Conservation (phyloP, 2,329 filamentous ascomycete genomes). For the Hortaea werneckii region DNA sequence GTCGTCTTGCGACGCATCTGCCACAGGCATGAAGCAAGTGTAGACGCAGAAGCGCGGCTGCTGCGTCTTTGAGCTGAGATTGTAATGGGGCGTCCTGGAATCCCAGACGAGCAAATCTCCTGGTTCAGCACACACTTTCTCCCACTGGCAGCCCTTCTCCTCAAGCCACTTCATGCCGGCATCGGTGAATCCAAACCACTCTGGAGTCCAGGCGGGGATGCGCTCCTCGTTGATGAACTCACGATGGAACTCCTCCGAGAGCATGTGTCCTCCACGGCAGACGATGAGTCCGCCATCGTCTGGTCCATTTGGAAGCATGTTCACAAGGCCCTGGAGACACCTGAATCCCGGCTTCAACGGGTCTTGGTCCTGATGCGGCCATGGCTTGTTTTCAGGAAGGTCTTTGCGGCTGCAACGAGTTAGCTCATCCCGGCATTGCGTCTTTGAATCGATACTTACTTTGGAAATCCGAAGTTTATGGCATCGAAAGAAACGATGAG, state of each 20-base stretch:
- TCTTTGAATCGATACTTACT: slow-evolving; percentile 3
- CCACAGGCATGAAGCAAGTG: no score
- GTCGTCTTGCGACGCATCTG: no score
- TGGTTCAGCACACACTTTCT: slow-evolving; percentile 18
- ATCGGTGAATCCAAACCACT: slow-evolving; percentile 27
- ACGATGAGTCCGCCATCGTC: slow-evolving; percentile 30
- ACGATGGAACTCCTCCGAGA: slow-evolving; percentile 25
- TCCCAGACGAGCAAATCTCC: slow-evolving; percentile 21
- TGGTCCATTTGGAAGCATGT: slow-evolving; percentile 30
- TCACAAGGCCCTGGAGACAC: slow-evolving; percentile 44
- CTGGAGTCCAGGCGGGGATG: slow-evolving; percentile 22
- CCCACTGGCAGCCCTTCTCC: slow-evolving; percentile 13
- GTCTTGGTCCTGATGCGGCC: slow-evolving; percentile 40
- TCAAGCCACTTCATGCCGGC: slow-evolving; percentile 22
- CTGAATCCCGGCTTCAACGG: slow-evolving; percentile 37
- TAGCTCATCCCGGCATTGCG: neutral
- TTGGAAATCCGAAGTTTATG: slow-evolving; percentile 35
- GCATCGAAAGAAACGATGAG: slow-evolving; percentile 42
- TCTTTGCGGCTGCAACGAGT: slow-evolving; percentile 24
- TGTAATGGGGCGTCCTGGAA: slow-evolving; percentile 21
- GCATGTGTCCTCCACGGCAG: slow-evolving; percentile 22
- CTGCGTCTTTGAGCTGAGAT: slow-evolving; percentile 16
- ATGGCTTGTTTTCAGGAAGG: slow-evolving; percentile 31
- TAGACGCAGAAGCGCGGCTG: no score
- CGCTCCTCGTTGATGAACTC: slow-evolving; percentile 18